A percentile compares a stretch with the other conserved stretches of the same genome.
Evolutionary conservation across 2,329 filamentous ascomycete species (phyloP).

Genomic region (Pyrenophora teres): DNA sequence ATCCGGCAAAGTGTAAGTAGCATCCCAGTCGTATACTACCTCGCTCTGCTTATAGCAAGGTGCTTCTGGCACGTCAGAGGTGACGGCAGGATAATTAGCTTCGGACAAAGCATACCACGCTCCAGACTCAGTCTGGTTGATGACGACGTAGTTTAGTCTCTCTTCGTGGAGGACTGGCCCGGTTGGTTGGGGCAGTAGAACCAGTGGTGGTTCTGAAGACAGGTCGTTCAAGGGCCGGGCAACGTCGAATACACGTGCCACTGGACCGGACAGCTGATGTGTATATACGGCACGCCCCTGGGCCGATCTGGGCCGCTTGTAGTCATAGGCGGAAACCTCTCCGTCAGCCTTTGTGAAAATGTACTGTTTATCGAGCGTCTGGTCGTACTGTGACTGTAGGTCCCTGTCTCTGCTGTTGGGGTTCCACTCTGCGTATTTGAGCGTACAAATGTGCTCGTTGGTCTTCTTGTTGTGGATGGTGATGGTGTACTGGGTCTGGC

Average conservation of each 20-base stretch:
- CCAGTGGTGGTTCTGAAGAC: slow-evolving; percentile 71
- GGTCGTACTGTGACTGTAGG: slow-evolving; percentile 78
- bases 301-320: slow-evolving; percentile 54
- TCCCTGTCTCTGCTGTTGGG: slow-evolving; percentile 91
- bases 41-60: slow-evolving; percentile 56
- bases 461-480: slow-evolving; percentile 77
- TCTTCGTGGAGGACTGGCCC: slow-evolving; percentile 59
- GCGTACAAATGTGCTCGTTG: slow-evolving; percentile 78
- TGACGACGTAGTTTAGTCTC: slow-evolving; percentile 63
- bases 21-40: slow-evolving; percentile 32
- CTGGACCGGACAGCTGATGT: slow-evolving; percentile 73
- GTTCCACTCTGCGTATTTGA: slow-evolving; percentile 93
- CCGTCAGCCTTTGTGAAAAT: slow-evolving; percentile 88
- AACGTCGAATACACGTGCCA: slow-evolving; percentile 87
- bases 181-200: slow-evolving; percentile 83
- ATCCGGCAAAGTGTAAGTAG: slow-evolving; percentile 35
- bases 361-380: slow-evolving; percentile 84
- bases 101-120: slow-evolving; percentile 96
- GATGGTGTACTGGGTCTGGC: slow-evolving; percentile 87
- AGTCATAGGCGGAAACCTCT: slow-evolving; percentile 78
- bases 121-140: slow-evolving; percentile 84
- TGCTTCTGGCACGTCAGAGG: slow-evolving; percentile 66
- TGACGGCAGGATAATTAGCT: slow-evolving; percentile 80
- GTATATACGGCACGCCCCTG: slow-evolving; percentile 37
- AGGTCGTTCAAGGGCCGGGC: slow-evolving; percentile 73